Evolutionary conservation across 805 yeast species (phyloP), one percentile per base, ranked within the genome.

Genomic region (Nakazawaea peltata): DNA sequence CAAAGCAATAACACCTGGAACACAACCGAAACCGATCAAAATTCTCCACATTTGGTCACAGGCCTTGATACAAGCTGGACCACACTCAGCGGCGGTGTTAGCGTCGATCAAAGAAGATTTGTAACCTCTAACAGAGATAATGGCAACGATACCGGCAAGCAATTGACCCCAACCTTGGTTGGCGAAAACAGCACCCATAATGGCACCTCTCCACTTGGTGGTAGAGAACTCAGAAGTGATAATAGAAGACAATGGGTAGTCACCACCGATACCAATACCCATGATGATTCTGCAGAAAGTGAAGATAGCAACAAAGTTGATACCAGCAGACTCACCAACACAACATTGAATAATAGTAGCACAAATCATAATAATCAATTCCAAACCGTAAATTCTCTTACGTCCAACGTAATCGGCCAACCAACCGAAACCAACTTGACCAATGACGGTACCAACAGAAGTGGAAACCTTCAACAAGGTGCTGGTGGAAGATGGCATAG

Each of bases 261-360:
- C 96, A 71, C 95, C 96, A 67, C 96, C 96, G 49, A 86, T 87
- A 76, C 96, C 96, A 50, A 87, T 80, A 70, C 96, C 96, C 85
- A 79, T 81, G 44, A 86, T 53, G 46, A 86, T 78, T 75, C 96
- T 81, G 65, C 77, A 79, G 52, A 81, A 77, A 9, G 79, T 63
- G 43, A 87, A 67, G 34, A 84, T 68, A 29, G 92, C 94, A 38
- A 75, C 73, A 51, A 85, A 81, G 52, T 67, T 70, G 41, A 85
- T 62, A 45, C 80, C 92, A 18, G 83, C 72, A 18, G 94, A 74
- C 8, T 58, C 50, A 51, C 94, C 95, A 30, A 80, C 45, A 41
- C 71, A 59, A 65, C 90, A 78, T 67, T 86, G 95, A 44, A 80
- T 61, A 43, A 86, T 59, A 41, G 94, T 81, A 26, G 92, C 87